Evolutionary conservation across 192 early-diverging fungal genomes (phyloP), one percentile per base, ranked within the genome.

Genomic region (Endogone sp.): DNA sequence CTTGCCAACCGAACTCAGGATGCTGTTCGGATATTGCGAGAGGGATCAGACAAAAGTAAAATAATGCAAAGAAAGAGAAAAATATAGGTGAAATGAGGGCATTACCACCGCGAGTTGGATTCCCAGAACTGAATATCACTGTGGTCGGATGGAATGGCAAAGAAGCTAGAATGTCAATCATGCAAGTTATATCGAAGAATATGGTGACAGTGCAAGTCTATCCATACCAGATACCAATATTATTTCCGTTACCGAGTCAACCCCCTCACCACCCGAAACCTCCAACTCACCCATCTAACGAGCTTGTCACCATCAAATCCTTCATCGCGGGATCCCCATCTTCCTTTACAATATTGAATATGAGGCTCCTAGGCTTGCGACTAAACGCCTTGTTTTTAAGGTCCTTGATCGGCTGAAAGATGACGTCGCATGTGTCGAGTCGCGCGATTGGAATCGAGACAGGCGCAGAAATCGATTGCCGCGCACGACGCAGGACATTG

Each of bases 201-300:
- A 11, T 6, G 16, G 9, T 49, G 9, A 49, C 37, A 49, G 6
- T 49, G 37, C 37, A 6, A 49, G 9, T 49, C 9, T 11, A 11
- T 16, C 37, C 37, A 49, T 49, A 6, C 37, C 37, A n/a, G n/a
- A n/a, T n/a, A 49, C 37, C 37, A 49, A 49, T 11, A 49, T 11
- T 49, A 6, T 49, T 49, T 16, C 16, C 37, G n/a, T n/a, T n/a
- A n/a, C n/a, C n/a, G n/a, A n/a, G n/a, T n/a, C 37, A 49, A 6
- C 37, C 37, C 37, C 37, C 13, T 44, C 13, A 8, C 37, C 9
- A 9, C 59, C 59, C 24, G 21, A 0, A 60, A 28, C 59, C 27
- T 60, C n/a, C n/a, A n/a, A n/a, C n/a, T n/a, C n/a, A 60, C 59
- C 59, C 59, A 60, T 60, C 59, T 10, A 60, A 28, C 22, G 59